These are phyloP conservation scores for Boletus edulis DNA, from an alignment of 768 basidiomycete species.

Conservation along the genomic window DNA sequence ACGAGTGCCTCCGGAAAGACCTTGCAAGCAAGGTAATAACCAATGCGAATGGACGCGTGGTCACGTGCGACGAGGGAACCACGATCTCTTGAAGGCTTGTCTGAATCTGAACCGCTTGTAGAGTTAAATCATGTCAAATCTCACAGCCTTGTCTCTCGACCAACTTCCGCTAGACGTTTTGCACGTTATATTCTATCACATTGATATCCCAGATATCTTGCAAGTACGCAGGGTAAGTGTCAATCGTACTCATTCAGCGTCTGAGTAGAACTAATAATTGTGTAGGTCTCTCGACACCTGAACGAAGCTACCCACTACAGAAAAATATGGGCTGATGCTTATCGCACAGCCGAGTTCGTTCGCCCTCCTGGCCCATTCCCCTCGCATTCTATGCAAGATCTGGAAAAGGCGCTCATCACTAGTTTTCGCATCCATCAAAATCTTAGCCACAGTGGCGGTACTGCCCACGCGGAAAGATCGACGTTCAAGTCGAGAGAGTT, in stretches of 20 bases:
- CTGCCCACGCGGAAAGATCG: background rate
- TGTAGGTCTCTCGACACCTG: constrained; percentile 14
- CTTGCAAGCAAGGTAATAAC: too few relatives aligned
- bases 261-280: background rate
- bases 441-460: background rate
- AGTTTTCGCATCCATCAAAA: constrained; percentile 8
- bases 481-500: constrained; percentile 2
- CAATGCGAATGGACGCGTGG: too few relatives aligned
- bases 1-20: too few relatives aligned
- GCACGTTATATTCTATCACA: constrained; percentile 6
- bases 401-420: constrained; percentile 13
- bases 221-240: constrained; percentile 15
- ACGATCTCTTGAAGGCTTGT: too few relatives aligned
- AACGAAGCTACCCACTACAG: constrained; percentile 2
- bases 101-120: too few relatives aligned
- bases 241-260: background rate
- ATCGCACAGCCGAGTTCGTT: constrained; percentile 11
- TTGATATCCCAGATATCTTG: constrained; percentile 17
- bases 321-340: constrained; percentile 17
- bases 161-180: constrained; percentile 14
- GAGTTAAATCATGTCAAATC: too few relatives aligned
- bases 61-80: too few relatives aligned
- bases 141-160: background rate
- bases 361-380: constrained; percentile 18
- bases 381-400: constrained; percentile 11